Evolutionary conservation across 2,329 filamentous ascomycete species (phyloP), one percentile per base, ranked within the genome.

Genomic region (Colletotrichum noveboracense): DNA sequence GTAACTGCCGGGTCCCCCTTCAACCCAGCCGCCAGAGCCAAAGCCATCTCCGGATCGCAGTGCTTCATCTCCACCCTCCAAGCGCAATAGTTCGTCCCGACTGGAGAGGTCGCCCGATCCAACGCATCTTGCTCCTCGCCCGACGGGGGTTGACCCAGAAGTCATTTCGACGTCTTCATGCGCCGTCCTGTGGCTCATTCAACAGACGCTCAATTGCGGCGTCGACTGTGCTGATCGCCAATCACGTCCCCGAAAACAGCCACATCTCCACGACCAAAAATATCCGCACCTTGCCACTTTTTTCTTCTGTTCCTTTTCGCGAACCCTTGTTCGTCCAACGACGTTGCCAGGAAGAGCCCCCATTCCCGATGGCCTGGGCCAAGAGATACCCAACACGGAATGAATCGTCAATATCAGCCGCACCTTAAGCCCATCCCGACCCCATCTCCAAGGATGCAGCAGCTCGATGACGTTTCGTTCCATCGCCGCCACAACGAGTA

Each of bases 31-130:
- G 60, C 55, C 36, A 48, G 26, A 64, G 55, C 26, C 24, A 66
- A 32, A 56, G n/a, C 64, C 70, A 65, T 65, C 70, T 73, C 70
- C 56, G 58, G 48, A 62, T 70, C 43, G 43, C 43, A 21, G 13
- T 73, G 58, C 64, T 26, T 69, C 70, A 68, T 73, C 56, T 69
- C 70, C 74, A 65, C 70, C n/a, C 21, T 34, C 70, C 48, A 76
- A 69, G 70, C 74, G 36, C 70, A 76, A 66, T 74, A 74, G 74
- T 76, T 76, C 74, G 74, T 76, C 74, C 74, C 64, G 66, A 69
- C 64, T 69, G 69, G 56, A 36, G 34, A 73, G 21, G 58, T 52
- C 28, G 70, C 70, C 67, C 64, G 58, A 76, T 74, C 30, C 69
- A 67, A 56, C 34, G 32, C 64, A 52, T 34, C 62, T 61, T 60